Conservation (phyloP, 2,329 filamentous ascomycete genomes). For the Catunica adiposa region DNA sequence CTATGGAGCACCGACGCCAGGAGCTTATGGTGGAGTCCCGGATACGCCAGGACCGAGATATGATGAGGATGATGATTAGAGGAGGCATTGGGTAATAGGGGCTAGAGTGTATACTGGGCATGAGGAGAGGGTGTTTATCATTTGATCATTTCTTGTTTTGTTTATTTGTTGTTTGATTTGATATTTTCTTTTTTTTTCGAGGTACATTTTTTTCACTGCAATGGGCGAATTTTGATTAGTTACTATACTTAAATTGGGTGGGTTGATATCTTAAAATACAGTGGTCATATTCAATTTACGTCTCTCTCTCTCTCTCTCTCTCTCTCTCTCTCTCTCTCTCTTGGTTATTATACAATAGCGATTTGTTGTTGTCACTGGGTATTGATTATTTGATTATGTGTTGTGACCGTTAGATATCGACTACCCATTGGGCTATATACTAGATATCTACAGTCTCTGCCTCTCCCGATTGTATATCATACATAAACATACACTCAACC, state of each 20-base stretch:
- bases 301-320: too few relatives aligned
- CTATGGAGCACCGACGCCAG: constrained; percentile 48
- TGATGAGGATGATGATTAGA: constrained; percentile 27
- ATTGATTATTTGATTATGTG: not conserved
- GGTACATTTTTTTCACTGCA: not conserved
- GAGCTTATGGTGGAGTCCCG: constrained; percentile 37
- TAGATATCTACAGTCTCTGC: not conserved
- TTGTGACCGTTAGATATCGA: too few relatives aligned
- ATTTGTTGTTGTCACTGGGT: not conserved
- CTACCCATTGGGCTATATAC: not conserved
- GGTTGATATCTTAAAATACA: not conserved
- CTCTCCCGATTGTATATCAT: not conserved
- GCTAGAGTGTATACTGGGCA: too few relatives aligned
- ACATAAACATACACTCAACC: not conserved
- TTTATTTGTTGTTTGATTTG: not conserved
- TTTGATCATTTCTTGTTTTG: constrained; percentile 4
- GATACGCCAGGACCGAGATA: constrained; percentile 45
- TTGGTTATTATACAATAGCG: not conserved
- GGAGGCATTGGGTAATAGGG: not conserved
- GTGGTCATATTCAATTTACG: not conserved
- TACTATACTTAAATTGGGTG: not conserved
- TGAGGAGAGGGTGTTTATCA: not conserved
- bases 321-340: not conserved
- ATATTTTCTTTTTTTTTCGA: constrained; percentile 1
- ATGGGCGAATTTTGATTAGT: not conserved